A percentile compares a stretch with the other conserved stretches of the same genome.
Conservation (phyloP, 768 basidiomycete genomes). For the Russula olivacea region DNA sequence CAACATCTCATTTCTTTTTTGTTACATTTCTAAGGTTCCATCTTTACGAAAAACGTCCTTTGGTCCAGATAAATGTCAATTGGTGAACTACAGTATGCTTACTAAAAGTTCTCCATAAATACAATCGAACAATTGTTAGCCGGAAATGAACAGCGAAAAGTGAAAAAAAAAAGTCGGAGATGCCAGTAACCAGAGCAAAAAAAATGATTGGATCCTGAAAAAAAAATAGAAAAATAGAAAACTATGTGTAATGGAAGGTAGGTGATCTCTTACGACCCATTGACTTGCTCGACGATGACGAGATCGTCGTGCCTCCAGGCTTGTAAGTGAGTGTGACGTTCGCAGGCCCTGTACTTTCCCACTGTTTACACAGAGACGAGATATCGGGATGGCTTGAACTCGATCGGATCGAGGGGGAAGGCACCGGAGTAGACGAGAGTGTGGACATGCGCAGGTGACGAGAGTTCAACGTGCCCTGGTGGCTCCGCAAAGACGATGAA, state of each 20-base stretch:
- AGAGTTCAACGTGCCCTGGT: constrained; percentile 20
- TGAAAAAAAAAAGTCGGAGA: background rate
- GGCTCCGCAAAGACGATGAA: constrained; percentile 4
- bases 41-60: background rate
- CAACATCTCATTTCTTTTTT: background rate
- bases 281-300: constrained; percentile 18
- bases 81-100: constrained; percentile 2
- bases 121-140: constrained; percentile 3
- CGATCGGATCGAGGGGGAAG: constrained; percentile 45
- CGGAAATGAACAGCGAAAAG: constrained; percentile 1
- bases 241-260: constrained; percentile 16
- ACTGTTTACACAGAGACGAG: constrained; percentile 52
- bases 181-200: background rate
- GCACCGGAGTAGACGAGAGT: constrained; percentile 33
- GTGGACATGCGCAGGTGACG: constrained; percentile 34
- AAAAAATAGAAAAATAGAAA: background rate
- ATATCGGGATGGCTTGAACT: constrained; percentile 53
- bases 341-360: constrained; percentile 52
- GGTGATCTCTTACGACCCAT: constrained; percentile 18
- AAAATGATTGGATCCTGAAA: background rate
- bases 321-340: constrained; percentile 49
- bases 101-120: background rate
- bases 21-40: background rate
- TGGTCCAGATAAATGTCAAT: constrained; percentile 5
- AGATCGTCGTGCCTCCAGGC: constrained; percentile 26